These are phyloP conservation scores for Tylopilus cervinicoccineus DNA, from an alignment of 768 basidiomycete genomes.

Conservation along the genomic window DNA sequence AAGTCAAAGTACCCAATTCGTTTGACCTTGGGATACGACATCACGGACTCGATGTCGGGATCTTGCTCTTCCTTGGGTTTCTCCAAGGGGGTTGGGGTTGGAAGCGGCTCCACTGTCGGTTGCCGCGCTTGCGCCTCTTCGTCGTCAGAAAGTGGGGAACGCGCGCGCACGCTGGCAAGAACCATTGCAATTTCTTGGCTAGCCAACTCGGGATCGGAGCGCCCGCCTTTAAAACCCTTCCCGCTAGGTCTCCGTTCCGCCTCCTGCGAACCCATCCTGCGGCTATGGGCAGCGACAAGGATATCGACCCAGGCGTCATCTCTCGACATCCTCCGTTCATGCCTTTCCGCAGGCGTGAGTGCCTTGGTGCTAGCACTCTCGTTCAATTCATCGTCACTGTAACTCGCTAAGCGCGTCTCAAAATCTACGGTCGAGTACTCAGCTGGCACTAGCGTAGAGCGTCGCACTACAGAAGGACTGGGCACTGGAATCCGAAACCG, in stretches of 20 bases:
- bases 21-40: slow-evolving; percentile 31
- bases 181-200: slow-evolving; percentile 72
- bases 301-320: slow-evolving; percentile 91
- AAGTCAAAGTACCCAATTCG: slow-evolving; percentile 74
- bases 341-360: slow-evolving; percentile 38
- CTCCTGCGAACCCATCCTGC: slow-evolving; percentile 56
- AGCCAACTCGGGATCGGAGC: slow-evolving; percentile 64
- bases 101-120: slow-evolving; percentile 10
- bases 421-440: slow-evolving; percentile 82
- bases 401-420: slow-evolving; percentile 73
- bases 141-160: slow-evolving; percentile 37
- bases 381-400: slow-evolving; percentile 43
- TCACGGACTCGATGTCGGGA: slow-evolving; percentile 42
- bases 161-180: slow-evolving; percentile 50
- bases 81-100: slow-evolving; percentile 22
- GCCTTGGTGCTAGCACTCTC: slow-evolving; percentile 38
- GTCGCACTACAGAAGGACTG: slow-evolving; percentile 48
- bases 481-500: slow-evolving; percentile 62
- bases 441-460: slow-evolving; percentile 55
- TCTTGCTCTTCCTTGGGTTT: slow-evolving; percentile 40
- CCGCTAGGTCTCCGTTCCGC: slow-evolving; percentile 34
- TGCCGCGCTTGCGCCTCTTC: slow-evolving; percentile 32
- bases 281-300: slow-evolving; percentile 55
- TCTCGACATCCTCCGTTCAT: slow-evolving; percentile 41
- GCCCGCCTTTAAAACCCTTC: slow-evolving; percentile 32